These are phyloP conservation scores for Aspergillus felis DNA, from an alignment of 2,329 filamentous ascomycete species.

Conservation along the genomic window DNA sequence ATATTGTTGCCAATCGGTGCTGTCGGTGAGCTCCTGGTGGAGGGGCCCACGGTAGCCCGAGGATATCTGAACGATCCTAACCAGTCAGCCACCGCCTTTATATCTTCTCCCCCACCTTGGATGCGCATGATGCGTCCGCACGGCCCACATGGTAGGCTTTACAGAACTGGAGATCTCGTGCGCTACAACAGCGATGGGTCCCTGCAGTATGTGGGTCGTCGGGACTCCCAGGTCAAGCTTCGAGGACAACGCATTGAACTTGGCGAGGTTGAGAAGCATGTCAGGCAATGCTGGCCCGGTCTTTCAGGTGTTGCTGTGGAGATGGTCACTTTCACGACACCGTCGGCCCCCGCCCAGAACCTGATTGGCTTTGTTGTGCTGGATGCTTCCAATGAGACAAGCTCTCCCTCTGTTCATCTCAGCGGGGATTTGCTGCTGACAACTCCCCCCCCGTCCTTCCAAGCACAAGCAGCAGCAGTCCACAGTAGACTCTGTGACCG, in stretches of 20 bases:
- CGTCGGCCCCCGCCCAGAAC: not conserved
- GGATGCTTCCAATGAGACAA: not conserved
- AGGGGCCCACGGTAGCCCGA: slow-evolving; percentile 16
- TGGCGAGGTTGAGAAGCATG: slow-evolving; percentile 40
- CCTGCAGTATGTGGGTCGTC: slow-evolving; percentile 45
- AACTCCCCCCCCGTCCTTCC: not conserved
- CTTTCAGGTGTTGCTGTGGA: not conserved
- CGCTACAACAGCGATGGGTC: slow-evolving; percentile 13
- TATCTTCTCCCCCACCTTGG: slow-evolving; percentile 15
- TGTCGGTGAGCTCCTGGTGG: slow-evolving; percentile 7
- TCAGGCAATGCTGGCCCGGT: slow-evolving; percentile 12
- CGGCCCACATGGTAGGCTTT: slow-evolving; percentile 3
- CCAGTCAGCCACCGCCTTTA: slow-evolving; percentile 21
- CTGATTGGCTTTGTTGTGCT: not conserved
- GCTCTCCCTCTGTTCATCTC: not conserved
- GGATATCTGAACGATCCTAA: slow-evolving; percentile 34
- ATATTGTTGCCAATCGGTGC: slow-evolving; percentile 11
- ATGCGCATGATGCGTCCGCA: slow-evolving; percentile 2
- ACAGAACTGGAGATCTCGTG: slow-evolving; percentile 21
- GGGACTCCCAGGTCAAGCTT: slow-evolving; percentile 59
- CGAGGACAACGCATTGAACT: slow-evolving; percentile 59
- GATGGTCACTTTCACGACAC: not conserved
- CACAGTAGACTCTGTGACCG: not conserved
- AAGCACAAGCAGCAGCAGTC: not conserved
- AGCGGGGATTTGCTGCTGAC: not conserved